phyloP scores from a whole-genome alignment of 345 rosid genomes.

The Murraya koenigii region DNA sequence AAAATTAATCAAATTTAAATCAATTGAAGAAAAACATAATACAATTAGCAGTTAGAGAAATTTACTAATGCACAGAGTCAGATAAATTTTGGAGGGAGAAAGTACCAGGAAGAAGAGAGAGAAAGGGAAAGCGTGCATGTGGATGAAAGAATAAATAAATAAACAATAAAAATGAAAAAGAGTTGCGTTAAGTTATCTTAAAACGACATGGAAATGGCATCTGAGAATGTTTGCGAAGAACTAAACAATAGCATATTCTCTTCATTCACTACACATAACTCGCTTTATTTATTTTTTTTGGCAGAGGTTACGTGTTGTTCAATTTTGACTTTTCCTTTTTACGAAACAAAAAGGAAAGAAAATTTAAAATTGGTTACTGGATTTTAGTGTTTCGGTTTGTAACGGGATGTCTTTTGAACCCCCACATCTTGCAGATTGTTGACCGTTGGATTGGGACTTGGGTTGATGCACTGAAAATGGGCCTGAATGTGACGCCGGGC shows the following conservation, averaged over 20 bases:
- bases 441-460: neutral
- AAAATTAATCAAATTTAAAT: neutral
- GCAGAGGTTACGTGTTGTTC: conserved; percentile 4
- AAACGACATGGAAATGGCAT: conserved; percentile 23
- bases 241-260: conserved; percentile 32
- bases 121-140: conserved; percentile 11
- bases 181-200: neutral
- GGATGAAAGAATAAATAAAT: neutral
- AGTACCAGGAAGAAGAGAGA: neutral
- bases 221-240: conserved; percentile 23
- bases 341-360: neutral
- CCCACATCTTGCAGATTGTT: neutral
- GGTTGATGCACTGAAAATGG: neutral
- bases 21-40: neutral
- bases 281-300: neutral
- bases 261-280: conserved; percentile 11
- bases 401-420: neutral
- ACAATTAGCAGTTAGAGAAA: neutral
- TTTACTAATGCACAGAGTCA: neutral
- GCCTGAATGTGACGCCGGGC: neutral
- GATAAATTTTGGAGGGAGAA: neutral
- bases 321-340: neutral
- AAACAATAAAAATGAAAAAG: neutral
- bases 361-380: neutral
- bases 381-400: neutral